Percentiles rank a stretch among this genome's conserved stretches.
phyloP scores from a whole-genome alignment of 148 eudicot genomes.

The Arbutus unedo region DNA sequence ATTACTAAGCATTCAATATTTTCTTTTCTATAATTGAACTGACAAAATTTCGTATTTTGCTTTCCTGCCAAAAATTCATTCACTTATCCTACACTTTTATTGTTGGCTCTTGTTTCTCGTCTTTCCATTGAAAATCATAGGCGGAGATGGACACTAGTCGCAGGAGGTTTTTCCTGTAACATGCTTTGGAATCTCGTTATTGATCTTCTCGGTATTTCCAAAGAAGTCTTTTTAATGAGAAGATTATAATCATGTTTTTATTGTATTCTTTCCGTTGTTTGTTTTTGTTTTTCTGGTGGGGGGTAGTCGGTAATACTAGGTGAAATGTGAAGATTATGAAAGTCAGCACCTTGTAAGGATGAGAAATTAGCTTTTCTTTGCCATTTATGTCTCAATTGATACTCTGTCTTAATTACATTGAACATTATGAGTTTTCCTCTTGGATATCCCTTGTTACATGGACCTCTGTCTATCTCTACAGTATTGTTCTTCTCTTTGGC shows the following conservation, averaged over 20 bases:
- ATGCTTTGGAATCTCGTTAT: background rate
- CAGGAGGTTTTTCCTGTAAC: constrained; percentile 85
- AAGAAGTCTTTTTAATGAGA: background rate
- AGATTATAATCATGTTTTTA: background rate
- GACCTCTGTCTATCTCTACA: background rate
- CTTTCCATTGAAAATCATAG: constrained; percentile 31
- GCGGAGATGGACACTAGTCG: constrained; percentile 98
- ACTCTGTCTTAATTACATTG: background rate
- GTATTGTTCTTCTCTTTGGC: background rate
- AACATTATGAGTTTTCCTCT: background rate
- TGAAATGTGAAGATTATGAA: background rate
- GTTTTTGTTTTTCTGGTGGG: background rate
- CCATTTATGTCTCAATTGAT: background rate
- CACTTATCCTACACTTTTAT: background rate
- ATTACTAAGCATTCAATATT: background rate
- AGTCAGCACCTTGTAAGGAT: background rate
- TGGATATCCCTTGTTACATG: background rate
- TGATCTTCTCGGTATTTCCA: background rate
- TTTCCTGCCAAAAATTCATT: background rate
- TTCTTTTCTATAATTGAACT: too few species aligned
- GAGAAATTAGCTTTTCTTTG: background rate
- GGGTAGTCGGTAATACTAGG: background rate
- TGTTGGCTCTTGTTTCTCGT: constrained; percentile 4
- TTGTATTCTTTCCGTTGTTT: background rate
- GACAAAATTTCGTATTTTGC: background rate